A percentile compares a stretch with the other conserved stretches of the same genome.
Evolutionary conservation across 2,329 filamentous ascomycete genomes (phyloP).

Genomic region (Curvularia sp.): DNA sequence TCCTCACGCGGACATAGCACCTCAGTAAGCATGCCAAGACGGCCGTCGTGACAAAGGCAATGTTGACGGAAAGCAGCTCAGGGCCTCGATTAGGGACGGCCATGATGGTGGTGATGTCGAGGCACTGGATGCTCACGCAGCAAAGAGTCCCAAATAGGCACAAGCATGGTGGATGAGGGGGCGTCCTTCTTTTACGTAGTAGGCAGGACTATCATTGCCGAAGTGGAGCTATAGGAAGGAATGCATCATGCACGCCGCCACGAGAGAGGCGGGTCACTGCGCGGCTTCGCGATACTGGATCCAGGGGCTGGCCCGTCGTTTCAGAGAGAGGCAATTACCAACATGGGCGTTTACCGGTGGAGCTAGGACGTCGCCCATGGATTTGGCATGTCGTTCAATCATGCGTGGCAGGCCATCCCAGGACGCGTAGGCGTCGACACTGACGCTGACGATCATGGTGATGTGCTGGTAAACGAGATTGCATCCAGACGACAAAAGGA

Average conservation of each 20-base stretch:
- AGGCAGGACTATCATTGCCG: background rate
- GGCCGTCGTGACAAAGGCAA: conserved; percentile 37
- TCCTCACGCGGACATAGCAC: conserved; percentile 40
- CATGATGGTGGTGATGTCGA: conserved; percentile 28
- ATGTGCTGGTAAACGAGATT: conserved; percentile 14
- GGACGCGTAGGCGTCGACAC: background rate
- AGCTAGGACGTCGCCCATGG: conserved; percentile 9
- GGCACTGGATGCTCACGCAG: conserved; percentile 11
- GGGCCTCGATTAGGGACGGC: conserved; percentile 45
- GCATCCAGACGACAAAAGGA: background rate
- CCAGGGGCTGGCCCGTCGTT: conserved; percentile 32
- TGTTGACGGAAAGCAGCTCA: conserved; percentile 41
- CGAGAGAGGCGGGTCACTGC: conserved; percentile 31
- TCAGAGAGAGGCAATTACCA: conserved; percentile 25
- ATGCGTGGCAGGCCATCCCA: conserved; percentile 12
- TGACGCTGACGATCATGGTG: conserved; percentile 1
- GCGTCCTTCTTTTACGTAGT: conserved; percentile 27
- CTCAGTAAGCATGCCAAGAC: conserved; percentile 38
- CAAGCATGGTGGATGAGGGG: conserved; percentile 12
- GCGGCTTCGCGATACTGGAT: conserved; percentile 21
- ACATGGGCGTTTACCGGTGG: conserved; percentile 22
- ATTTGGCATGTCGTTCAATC: conserved; percentile 17
- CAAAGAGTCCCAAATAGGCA: conserved; percentile 15
- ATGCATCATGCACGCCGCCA: conserved; percentile 25
- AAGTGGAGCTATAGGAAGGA: conserved; percentile 26